Evolutionary conservation across 768 basidiomycete genomes (phyloP), one percentile per base, ranked within the genome.

Genomic region (Mycena filopes): DNA sequence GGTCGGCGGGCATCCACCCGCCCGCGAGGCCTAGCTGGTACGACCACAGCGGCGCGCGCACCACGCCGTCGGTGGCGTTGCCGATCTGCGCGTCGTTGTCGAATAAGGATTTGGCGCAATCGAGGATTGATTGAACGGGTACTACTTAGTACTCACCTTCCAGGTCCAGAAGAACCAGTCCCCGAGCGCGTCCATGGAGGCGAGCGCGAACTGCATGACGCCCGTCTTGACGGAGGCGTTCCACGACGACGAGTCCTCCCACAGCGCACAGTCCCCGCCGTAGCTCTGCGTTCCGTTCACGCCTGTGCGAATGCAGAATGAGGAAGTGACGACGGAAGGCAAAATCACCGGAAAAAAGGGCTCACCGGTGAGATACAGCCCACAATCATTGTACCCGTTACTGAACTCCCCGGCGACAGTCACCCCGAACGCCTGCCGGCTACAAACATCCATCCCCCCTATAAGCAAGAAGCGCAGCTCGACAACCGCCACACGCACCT

Each of bases 121-220:
- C 47, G 16, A 26, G 13, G 26, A 48, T n/a, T n/a, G n/a, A n/a
- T n/a, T n/a, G n/a, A n/a, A n/a, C n/a, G n/a, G n/a, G n/a, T n/a
- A n/a, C n/a, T n/a, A n/a, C n/a, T n/a, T n/a, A n/a, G n/a, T n/a
- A 6, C 26, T 12, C 26, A 48, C 47, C 47, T 48, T 61, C 60
- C 60, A 61, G 16, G 60, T 61, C 60, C 60, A 61, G 60, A 47
- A 61, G 38, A 61, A 61, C 60, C 60, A 55, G 36, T 61, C 49
- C 21, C 23, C 13, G 23, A 61, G n/a, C 43, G 50, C 38, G 25
- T 61, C 60, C 43, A 49, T 49, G 28, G 50, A 54, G 25, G 60
- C 60, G n/a, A 33, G 40, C 15, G 43, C 48, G 42, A 61, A 61
- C 40, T 54, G 48, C 26, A 50, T 25, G 6, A 61, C 43, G 6